Conservation (phyloP, 495 filamentous ascomycete species). For the Xylaria telfairii region DNA sequence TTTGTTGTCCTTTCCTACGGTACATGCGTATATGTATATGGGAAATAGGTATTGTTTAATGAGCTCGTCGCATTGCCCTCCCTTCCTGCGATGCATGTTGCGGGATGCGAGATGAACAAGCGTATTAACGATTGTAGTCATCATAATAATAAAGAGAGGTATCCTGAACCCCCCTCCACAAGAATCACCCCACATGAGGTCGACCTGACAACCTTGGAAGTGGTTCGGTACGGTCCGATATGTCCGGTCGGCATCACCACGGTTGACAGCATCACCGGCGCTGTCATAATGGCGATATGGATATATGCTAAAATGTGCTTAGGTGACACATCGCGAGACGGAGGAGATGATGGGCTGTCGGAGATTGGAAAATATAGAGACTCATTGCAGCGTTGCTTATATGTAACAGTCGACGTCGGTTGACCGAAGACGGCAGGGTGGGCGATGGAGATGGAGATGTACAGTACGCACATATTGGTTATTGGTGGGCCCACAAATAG, state of each 20-base stretch:
- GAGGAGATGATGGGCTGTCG: not conserved
- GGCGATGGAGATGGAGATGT: too few relatives aligned
- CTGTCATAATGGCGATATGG: not conserved
- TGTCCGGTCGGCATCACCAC: not conserved
- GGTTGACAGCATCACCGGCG: not conserved
- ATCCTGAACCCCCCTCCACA: constrained; percentile 3
- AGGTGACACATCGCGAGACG: not conserved
- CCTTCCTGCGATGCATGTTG: not conserved
- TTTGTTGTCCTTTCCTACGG: not conserved
- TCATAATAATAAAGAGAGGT: too few relatives aligned
- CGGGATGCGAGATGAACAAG: not conserved
- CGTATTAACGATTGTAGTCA: not conserved
- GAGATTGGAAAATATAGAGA: not conserved
- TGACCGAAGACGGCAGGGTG: constrained; percentile 11
- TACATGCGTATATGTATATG: not conserved
- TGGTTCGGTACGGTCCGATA: constrained; percentile 19
- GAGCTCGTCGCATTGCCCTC: not conserved
- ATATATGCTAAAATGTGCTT: not conserved
- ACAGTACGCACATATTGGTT: too few relatives aligned
- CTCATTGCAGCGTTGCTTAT: constrained; percentile 15
- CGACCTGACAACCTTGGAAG: constrained; percentile 12
- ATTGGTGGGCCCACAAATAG: constrained; percentile 3
- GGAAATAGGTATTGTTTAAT: not conserved
- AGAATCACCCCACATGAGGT: constrained; percentile 20
- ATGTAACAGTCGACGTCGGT: not conserved